Percentiles rank a stretch among this genome's conserved stretches.
These are phyloP conservation scores for Aegilops tauschii DNA, from an alignment of 176 grass and related monocot genomes.

Conservation along the genomic window DNA sequence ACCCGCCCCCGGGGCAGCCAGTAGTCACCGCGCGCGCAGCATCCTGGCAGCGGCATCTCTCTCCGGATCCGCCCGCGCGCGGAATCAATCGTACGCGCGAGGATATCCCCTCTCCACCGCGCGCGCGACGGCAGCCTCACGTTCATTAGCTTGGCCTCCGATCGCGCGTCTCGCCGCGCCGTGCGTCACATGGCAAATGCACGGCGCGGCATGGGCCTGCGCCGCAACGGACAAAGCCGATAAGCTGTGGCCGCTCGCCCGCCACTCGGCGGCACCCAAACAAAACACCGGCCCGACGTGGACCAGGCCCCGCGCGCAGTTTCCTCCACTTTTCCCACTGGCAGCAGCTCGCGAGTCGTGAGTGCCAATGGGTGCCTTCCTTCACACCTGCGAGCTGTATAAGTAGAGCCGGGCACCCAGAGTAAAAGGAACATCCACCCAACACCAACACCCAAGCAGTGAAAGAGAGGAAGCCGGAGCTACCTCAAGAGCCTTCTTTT, in stretches of 20 bases:
- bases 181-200: constrained; percentile 28
- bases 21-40: background rate
- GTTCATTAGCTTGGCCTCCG: background rate
- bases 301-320: background rate
- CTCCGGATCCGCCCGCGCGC: constrained; percentile 2
- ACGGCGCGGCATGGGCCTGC: background rate
- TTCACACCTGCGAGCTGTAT: background rate
- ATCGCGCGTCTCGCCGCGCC: background rate
- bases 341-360: background rate
- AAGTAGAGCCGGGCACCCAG: constrained; percentile 19
- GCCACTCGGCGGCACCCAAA: constrained; percentile 14
- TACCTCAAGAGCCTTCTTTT: background rate
- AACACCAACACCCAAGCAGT: too few relatives aligned
- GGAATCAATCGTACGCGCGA: background rate
- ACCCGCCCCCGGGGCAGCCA: background rate
- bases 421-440: background rate
- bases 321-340: constrained; percentile 22
- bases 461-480: background rate
- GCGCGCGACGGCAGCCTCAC: background rate
- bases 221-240: constrained; percentile 14
- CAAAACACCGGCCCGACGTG: background rate
- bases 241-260: background rate
- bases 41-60: constrained; percentile 9
- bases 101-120: constrained; percentile 3
- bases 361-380: too few relatives aligned